phyloP scores from a whole-genome alignment of 2,329 filamentous ascomycete genomes.

The Blastomyces gilchristii region DNA sequence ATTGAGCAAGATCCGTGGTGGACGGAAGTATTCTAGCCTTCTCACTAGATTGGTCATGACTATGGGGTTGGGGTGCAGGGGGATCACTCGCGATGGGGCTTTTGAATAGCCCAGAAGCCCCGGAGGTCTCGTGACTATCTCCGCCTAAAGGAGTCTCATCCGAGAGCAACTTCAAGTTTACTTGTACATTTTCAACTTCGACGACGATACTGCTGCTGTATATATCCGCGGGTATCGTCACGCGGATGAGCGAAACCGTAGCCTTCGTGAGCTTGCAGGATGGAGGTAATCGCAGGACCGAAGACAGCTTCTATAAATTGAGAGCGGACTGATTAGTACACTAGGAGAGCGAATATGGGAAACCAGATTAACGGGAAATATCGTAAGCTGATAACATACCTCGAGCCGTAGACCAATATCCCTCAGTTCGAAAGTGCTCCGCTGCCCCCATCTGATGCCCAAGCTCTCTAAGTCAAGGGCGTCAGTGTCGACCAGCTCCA shows the following conservation, averaged over 20 bases:
- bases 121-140: neutral
- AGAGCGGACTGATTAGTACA: neutral
- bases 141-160: constrained; percentile 28
- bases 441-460: constrained; percentile 71
- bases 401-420: constrained; percentile 74
- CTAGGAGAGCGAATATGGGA: constrained; percentile 16
- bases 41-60: constrained; percentile 22
- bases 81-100: neutral
- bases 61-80: constrained; percentile 17
- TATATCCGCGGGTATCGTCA: constrained; percentile 81
- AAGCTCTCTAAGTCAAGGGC: constrained; percentile 76
- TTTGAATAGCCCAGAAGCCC: neutral
- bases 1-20: constrained; percentile 49
- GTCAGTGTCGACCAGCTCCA: constrained; percentile 81
- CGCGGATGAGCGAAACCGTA: constrained; percentile 61
- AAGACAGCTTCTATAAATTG: constrained; percentile 59
- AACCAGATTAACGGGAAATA: constrained; percentile 11
- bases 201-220: constrained; percentile 73
- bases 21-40: constrained; percentile 38
- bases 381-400: constrained; percentile 39
- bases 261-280: constrained; percentile 63
- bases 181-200: constrained; percentile 70
- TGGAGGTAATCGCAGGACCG: constrained; percentile 62
- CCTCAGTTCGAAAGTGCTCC: constrained; percentile 69
- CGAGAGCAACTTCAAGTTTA: constrained; percentile 50